Conservation (phyloP, 768 basidiomycete species). For the Boletus rubescentipes region DNA sequence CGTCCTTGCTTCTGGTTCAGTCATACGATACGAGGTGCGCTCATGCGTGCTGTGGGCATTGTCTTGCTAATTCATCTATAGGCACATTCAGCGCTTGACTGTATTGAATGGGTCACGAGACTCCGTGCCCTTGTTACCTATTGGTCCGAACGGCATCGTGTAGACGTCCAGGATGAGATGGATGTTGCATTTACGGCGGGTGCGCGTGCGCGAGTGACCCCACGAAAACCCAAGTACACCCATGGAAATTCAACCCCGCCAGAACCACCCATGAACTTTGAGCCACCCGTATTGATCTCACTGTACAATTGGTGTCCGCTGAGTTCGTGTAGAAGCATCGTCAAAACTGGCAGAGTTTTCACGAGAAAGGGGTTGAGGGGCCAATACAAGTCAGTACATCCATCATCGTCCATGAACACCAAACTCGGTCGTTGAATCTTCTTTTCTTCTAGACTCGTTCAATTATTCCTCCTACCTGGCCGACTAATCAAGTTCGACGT, state of each 20-base stretch:
- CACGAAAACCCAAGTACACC: slow-evolving; percentile 35
- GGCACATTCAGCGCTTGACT: slow-evolving; percentile 64
- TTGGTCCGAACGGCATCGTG: slow-evolving; percentile 75
- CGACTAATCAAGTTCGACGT: slow-evolving; percentile 73
- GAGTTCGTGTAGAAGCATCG: slow-evolving; percentile 73
- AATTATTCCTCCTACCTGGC: slow-evolving; percentile 74
- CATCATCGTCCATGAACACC: too few species aligned
- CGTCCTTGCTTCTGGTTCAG: slow-evolving; percentile 61
- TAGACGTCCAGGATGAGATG: slow-evolving; percentile 81
- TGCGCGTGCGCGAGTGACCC: slow-evolving; percentile 59
- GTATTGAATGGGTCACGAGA: slow-evolving; percentile 83
- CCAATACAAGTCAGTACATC: slow-evolving; percentile 68
- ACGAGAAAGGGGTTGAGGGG: slow-evolving; percentile 68
- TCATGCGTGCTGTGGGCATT: background rate
- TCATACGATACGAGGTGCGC: slow-evolving; percentile 77
- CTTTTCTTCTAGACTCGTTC: slow-evolving; percentile 50
- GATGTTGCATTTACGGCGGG: slow-evolving; percentile 58
- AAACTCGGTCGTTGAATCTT: background rate
- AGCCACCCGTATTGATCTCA: slow-evolving; percentile 56
- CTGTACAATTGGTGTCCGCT: slow-evolving; percentile 89
- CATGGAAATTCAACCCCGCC: slow-evolving; percentile 43
- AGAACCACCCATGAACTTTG: slow-evolving; percentile 53
- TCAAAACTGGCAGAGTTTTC: slow-evolving; percentile 72
- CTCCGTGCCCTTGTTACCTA: slow-evolving; percentile 70
- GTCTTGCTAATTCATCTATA: slow-evolving; percentile 28